Evolutionary conservation across 257 asterid species (phyloP).

Genomic region (Lantana camara): DNA sequence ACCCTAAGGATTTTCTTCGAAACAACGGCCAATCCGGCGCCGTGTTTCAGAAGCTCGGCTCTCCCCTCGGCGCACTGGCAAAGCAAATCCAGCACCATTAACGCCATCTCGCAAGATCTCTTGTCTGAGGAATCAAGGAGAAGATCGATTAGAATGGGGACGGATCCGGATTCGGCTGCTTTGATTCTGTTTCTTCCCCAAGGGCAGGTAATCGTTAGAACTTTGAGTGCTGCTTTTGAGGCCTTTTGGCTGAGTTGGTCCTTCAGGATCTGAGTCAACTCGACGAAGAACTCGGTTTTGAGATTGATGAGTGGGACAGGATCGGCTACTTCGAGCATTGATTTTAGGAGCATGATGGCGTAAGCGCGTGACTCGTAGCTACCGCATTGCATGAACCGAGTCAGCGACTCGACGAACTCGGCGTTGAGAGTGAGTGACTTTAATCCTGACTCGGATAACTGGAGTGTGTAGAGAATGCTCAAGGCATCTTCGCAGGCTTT

Average conservation of each 20-base stretch:
- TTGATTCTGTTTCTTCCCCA: conserved; percentile 57
- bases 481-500: conserved; percentile 59
- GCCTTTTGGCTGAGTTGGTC: conserved; percentile 58
- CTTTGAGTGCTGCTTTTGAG: conserved; percentile 51
- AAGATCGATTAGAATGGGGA: conserved; percentile 46
- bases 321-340: conserved; percentile 48
- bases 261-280: conserved; percentile 43
- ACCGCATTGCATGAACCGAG: conserved; percentile 47
- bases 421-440: conserved; percentile 29
- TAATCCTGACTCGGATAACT: conserved; percentile 55
- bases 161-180: conserved; percentile 60
- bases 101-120: conserved; percentile 47
- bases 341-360: conserved; percentile 53
- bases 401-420: conserved; percentile 51
- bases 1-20: conserved; percentile 84
- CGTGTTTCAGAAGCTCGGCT: conserved; percentile 59
- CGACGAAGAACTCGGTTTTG: conserved; percentile 40
- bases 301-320: conserved; percentile 29
- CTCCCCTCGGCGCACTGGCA: conserved; percentile 91
- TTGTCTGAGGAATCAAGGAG: conserved; percentile 55
- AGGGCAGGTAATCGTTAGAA: conserved; percentile 39
- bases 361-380: conserved; percentile 66
- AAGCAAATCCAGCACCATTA: conserved; percentile 49
- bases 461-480: conserved; percentile 55
- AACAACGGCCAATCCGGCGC: conserved; percentile 74